Evolutionary conservation across 2,329 filamentous ascomycete species (phyloP), one percentile per base, ranked within the genome.

Genomic region (Blastomyces percursus): DNA sequence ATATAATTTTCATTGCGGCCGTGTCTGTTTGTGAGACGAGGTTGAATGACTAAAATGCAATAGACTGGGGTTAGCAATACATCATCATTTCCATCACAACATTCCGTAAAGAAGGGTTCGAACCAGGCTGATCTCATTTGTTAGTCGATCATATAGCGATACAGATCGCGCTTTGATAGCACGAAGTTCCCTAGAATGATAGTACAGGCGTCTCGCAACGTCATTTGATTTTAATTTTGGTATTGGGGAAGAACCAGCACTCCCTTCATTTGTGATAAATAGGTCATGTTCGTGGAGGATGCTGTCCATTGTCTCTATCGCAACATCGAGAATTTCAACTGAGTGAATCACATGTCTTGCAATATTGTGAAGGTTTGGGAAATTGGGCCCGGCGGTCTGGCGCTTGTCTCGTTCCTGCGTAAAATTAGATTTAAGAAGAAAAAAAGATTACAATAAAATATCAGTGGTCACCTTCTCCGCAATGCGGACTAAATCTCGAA

Each of bases 51-150:
- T 74, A 21, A 9, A 27, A 27, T 5, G 48, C 42, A 16, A 27
- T 32, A 12, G n/a, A 32, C n/a, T 1, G 48, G 27, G 21, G 40
- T 65, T 40, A 67, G 59, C 14, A 40, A 32, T 27, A 9, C 7
- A 48, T 50, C 21, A 21, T 21, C 21, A n/a, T n/a, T n/a, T n/a
- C n/a, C 19, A 44, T 30, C 16, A 30, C 1, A 19, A 21, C 27
- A 12, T 14, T 7, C 38, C 12, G 48, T 16, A 5, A 38, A 56
- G 42, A 35, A 38, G 30, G 35, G 24, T 4, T 61, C 30, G 24
- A 38, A 73, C 72, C 46, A 74, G 64, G 48, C 71, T 71, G 42
- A 75, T 74, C 64, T 75, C 72, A 63, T 73, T 72, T n/a, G 65
- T 65, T 50, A 75, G 63, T 35, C 73, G 66, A 38, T 70, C 70